Evolutionary conservation across 2,329 filamentous ascomycete genomes (phyloP), one percentile per base, ranked within the genome.

Genomic region (Alternaria brassicicola): DNA sequence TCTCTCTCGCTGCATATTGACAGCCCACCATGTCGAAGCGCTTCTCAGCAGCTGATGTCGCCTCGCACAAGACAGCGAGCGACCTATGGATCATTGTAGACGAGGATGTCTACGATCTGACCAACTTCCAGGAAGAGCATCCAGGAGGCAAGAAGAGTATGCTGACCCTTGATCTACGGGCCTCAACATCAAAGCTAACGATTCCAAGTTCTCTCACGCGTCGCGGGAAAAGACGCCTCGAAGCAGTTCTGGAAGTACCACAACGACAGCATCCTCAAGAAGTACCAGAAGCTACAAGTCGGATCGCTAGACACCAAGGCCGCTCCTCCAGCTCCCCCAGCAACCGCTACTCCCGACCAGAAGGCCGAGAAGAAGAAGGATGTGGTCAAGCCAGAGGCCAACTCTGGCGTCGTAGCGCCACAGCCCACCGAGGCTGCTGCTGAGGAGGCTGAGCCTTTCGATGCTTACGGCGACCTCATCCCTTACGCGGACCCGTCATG

Each of bases 81-180:
- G 89, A 89, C 76, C 84, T 97, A 61, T 98, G 89, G 87, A 91
- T 98, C 73, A 87, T 96, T 65, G 88, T 98, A 67, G 94, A 98
- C 68, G 90, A 93, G 71, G 94, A 98, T 79, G 94, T 98, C 67
- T 98, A 97, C 79, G 94, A 99, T 76, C 78, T 98, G 71, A 96
- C 93, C 69, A 93, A 80, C 62, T 84, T 83, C 67, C 80, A 82
- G 63, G 79, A 83, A 28, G 81, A 83, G 64, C 81, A 82, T 64
- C 79, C 79, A 10, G 92, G 92, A 86, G 85, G 87, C 63, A 89
- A 89, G 80, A 89, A 89, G 80, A 89, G 86, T 88, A 79, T 64
- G 83, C 56, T 65, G 6, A 31, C n/a, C 21, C 19, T 43, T 17
- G 31, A 12, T 4, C n/a, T 3, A 12, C 17, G 55, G 35, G 28